Conservation (phyloP, 1,139 yeast species). For the Suhomyces bolitotheri region DNA sequence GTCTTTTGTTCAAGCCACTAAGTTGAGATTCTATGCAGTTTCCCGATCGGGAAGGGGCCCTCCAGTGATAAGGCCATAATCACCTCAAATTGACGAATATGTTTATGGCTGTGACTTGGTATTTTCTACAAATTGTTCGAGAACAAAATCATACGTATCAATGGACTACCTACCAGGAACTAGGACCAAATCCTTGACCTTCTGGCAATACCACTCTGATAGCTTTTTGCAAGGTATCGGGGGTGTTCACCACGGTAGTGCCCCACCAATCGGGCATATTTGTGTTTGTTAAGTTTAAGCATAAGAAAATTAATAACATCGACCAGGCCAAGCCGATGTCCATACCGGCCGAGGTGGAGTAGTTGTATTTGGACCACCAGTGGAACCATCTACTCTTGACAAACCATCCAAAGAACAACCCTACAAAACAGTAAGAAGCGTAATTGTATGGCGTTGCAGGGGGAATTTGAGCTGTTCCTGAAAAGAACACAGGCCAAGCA, state of each 20-base stretch:
- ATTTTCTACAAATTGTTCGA: too few species aligned
- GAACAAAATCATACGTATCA: too few species aligned
- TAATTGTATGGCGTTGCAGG: constrained; percentile 50
- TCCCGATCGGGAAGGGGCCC: too few species aligned
- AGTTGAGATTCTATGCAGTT: too few species aligned
- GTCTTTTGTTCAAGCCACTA: too few species aligned
- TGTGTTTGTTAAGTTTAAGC: constrained; percentile 31
- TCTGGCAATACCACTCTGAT: constrained; percentile 14
- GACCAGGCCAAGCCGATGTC: constrained; percentile 58
- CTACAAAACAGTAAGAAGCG: constrained; percentile 41
- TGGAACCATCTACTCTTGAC: constrained; percentile 44
- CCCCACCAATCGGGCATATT: constrained; percentile 63
- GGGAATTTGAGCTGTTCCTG: constrained; percentile 49
- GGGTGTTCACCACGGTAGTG: constrained; percentile 36
- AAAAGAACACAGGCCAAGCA: constrained; percentile 50
- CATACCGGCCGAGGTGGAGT: constrained; percentile 57
- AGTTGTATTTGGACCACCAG: constrained; percentile 71
- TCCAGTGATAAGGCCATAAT: too few species aligned
- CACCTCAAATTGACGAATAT: too few species aligned
- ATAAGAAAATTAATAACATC: constrained; percentile 48
- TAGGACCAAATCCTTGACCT: constrained; percentile 26
- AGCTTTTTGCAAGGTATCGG: constrained; percentile 17
- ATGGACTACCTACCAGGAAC: constrained; percentile 22
- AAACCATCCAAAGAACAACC: constrained; percentile 33
- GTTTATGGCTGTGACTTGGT: too few species aligned